Evolutionary conservation across 164 flowering plant species (phyloP).

Genomic region (Paratinospora sagittata): DNA sequence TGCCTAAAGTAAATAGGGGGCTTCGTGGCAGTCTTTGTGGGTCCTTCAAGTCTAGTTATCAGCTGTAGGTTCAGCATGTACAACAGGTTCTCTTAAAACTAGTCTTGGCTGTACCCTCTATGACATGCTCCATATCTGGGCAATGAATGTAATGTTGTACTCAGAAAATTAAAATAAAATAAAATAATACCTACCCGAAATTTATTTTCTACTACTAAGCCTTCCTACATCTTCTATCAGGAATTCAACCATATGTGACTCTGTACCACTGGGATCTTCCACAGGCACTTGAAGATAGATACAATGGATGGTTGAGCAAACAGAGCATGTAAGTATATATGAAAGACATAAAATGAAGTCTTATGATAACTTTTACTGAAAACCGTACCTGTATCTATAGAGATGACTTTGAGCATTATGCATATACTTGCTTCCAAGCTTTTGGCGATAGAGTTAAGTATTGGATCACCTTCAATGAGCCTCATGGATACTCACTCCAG

Average conservation of each 20-base stretch:
- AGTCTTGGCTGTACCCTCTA: too few relatives aligned
- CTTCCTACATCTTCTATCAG: slow-evolving; percentile 25
- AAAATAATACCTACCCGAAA: too few relatives aligned
- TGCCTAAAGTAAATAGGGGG: too few relatives aligned
- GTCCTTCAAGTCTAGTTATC: too few relatives aligned
- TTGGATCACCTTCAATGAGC: slow-evolving; percentile 95
- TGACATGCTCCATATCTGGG: too few relatives aligned
- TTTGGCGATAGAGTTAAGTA: slow-evolving; percentile 86
- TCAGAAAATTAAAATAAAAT: too few relatives aligned
- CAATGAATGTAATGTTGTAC: too few relatives aligned
- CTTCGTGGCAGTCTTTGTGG: too few relatives aligned
- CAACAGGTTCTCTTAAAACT: too few relatives aligned
- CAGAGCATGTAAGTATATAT: slow-evolving; percentile 50
- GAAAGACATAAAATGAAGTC: neutral
- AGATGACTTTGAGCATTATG: slow-evolving; percentile 66
- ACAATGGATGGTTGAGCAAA: slow-evolving; percentile 65
- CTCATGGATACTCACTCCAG: slow-evolving; percentile 61
- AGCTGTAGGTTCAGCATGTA: too few relatives aligned
- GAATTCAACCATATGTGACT: slow-evolving; percentile 75
- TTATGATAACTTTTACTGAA: neutral
- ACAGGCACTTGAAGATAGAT: slow-evolving; percentile 73
- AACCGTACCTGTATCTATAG: slow-evolving; percentile 31
- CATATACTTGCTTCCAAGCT: slow-evolving; percentile 62
- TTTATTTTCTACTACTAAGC: neutral
- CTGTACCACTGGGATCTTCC: slow-evolving; percentile 96